These are phyloP conservation scores for Fusarium penzigii DNA, from an alignment of 2,329 filamentous ascomycete genomes.

Conservation along the genomic window DNA sequence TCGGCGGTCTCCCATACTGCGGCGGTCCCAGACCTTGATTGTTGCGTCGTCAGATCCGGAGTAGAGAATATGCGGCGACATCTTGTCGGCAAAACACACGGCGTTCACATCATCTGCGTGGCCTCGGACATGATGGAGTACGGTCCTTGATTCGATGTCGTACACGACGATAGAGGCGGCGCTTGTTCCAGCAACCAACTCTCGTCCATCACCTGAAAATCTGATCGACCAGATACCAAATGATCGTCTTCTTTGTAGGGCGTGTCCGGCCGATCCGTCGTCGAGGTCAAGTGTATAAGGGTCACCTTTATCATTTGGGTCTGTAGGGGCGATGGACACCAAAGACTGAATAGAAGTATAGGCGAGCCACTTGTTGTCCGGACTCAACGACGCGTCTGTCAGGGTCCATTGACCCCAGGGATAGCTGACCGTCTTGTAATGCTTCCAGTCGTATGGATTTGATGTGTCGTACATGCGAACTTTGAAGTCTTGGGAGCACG, in stretches of 20 bases:
- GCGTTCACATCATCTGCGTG: slow-evolving; percentile 93
- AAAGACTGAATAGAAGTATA: slow-evolving; percentile 86
- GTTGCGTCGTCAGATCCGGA: slow-evolving; percentile 94
- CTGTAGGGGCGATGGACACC: slow-evolving; percentile 84
- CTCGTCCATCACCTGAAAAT: slow-evolving; percentile 87
- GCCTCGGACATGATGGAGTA: slow-evolving; percentile 73
- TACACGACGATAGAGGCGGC: slow-evolving; percentile 82
- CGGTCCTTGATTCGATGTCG: slow-evolving; percentile 79
- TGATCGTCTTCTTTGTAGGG: slow-evolving; percentile 29
- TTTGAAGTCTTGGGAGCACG: slow-evolving; percentile 87
- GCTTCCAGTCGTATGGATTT: slow-evolving; percentile 92
- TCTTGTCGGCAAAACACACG: slow-evolving; percentile 89
- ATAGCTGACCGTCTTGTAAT: slow-evolving; percentile 88
- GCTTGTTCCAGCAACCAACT: slow-evolving; percentile 87
- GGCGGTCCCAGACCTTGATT: slow-evolving; percentile 93
- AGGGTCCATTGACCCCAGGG: slow-evolving; percentile 93
- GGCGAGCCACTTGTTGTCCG: slow-evolving; percentile 88
- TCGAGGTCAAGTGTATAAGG: slow-evolving; percentile 76
- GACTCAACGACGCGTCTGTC: slow-evolving; percentile 87
- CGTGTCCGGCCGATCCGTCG: slow-evolving; percentile 28
- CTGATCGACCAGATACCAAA: slow-evolving; percentile 85
- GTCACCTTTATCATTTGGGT: slow-evolving; percentile 78
- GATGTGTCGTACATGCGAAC: slow-evolving; percentile 98
- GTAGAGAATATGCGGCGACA: slow-evolving; percentile 90
- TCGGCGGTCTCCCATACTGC: slow-evolving; percentile 84